Base-by-base conservation (phyloP, 805 yeast genomes). In the Candida berthetii region DNA sequence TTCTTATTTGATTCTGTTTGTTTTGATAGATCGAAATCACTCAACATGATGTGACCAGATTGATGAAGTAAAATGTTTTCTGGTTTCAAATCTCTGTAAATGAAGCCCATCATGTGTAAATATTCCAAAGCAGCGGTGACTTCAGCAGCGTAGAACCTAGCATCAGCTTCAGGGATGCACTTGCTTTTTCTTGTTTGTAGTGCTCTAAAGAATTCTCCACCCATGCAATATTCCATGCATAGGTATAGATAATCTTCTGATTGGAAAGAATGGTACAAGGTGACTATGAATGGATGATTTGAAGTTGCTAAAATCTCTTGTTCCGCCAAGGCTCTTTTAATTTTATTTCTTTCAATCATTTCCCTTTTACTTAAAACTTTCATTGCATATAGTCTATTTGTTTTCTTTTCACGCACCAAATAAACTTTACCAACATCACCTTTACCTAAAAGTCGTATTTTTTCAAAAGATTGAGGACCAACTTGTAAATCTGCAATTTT, bases 141-240 rank as follows among this genome's bases (percentile, higher is more conserved):
- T 61, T 93, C 99, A 17, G 96, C 85, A 0, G 97, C 96, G 59
- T 93, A 93, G 59, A 93, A 93, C 43, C 80, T 72, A 3, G 99
- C 98, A 60, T 90, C 98, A 24, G 69, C 76, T 61, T 93, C 99
- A 17, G 78, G 68, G 13, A 93, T 82, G 49, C 95, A 85, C 58
- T 89, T 87, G 41, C 88, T 78, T 46, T 80, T 82, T 46, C 97
- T 72, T 0, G 97, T 89, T 63, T 93, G 99, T 41, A 93, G 65
- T 0, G 98, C 99, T 45, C 98, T 70, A 69, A 93, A 93, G 55
- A 93, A 93, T 64, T 95, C 99, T 36, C 99, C 99, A 25, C 99
- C 99, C 89, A 93, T 88, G 58, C 99, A 93, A 56, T 91, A 93
- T 60, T 93, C 99, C 96, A 95, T 91, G 64, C 99, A 93, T 33